Base-by-base conservation (phyloP, 371 early-diverging fungal genomes). In the Circinella minor region DNA sequence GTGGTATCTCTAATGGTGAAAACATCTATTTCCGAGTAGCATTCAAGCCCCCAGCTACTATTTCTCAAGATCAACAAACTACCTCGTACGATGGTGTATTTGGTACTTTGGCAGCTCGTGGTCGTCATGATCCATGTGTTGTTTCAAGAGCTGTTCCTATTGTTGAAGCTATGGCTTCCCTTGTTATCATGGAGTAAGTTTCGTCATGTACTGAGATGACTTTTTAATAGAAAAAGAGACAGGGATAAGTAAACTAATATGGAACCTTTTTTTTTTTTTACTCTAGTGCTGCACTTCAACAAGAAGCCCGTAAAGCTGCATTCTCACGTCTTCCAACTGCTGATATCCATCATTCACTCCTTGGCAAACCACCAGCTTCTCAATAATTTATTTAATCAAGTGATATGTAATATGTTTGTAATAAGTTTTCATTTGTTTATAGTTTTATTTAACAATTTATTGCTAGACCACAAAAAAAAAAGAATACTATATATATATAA, bases 41-140 rank as follows among this genome's bases (percentile, higher is more conserved):
- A 1, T 98, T 98, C 85, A 98, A 98, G 79, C 95, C 98, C 37
- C 91, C 96, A 5, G 99, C 99, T 10, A 98, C 99, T 5, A 98
- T 98, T 65, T 91, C 93, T 37, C 92, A 91, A 75, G 91, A 91
- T 66, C 99, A 98, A 77, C 72, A 80, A 48, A 97, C 98, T 0
- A 89, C 95, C 48, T 92, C 90, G 17, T 97, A 97, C 77, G 89
- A 88, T 55, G 99, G 98, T 72, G 79, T 75, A 0, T 82, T 79
- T 43, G 98, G 98, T 43, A 85, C 86, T 4, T 85, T 99, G 67
- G 92, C 92, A n/a, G 94, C 98, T 5, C 91, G 95, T 51, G 99
- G 99, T 54, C 87, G 99, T 43, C 99, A 99, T 78, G 99, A 99
- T 79, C 99, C 99, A 11, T 99, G 96, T 66, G 99, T 99, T 1